phyloP scores from a whole-genome alignment of 495 filamentous ascomycete species.

The Tirmania nivea region DNA sequence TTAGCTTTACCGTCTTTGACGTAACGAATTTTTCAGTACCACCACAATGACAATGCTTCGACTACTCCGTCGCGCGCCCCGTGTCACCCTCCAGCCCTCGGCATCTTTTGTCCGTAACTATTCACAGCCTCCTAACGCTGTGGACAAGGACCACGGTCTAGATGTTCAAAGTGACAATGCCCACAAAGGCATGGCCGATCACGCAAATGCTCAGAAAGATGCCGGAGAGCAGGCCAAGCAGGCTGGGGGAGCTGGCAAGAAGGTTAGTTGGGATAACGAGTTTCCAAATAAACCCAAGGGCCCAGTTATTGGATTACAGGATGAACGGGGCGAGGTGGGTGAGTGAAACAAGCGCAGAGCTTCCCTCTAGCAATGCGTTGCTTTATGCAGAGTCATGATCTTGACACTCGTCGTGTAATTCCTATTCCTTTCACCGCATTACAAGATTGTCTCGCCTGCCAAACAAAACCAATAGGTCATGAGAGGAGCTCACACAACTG shows the following conservation, averaged over 20 bases:
- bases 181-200: background rate
- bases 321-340: background rate
- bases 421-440: too few species aligned
- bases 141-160: background rate
- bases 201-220: background rate
- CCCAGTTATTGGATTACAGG: background rate
- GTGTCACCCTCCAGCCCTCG: too few species aligned
- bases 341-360: background rate
- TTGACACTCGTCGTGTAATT: background rate
- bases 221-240: background rate
- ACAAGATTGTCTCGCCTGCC: background rate
- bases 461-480: background rate
- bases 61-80: too few species aligned
- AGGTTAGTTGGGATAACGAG: background rate
- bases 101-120: too few species aligned
- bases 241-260: background rate
- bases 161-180: background rate
- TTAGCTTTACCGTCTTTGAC: too few species aligned
- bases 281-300: background rate
- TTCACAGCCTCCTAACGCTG: too few species aligned
- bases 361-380: background rate
- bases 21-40: too few species aligned
- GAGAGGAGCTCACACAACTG: background rate
- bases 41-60: too few species aligned
- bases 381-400: background rate